Evolutionary conservation across 106 monocot genomes (phyloP).

Genomic region (Ottelia alismoides): DNA sequence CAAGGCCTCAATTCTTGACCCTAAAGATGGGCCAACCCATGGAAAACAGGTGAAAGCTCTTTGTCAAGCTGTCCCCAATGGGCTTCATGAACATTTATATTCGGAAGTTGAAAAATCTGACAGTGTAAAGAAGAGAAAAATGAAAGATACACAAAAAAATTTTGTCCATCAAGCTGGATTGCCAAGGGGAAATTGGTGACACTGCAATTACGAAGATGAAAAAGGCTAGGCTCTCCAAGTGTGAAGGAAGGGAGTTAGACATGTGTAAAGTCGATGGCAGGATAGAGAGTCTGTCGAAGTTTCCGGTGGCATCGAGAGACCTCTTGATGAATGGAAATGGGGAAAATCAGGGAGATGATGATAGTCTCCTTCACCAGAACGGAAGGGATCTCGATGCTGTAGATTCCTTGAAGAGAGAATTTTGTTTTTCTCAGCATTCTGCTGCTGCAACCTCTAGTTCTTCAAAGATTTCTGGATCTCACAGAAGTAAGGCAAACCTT

Average conservation of each 20-base stretch:
- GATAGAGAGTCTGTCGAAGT: not conserved
- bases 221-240: conserved; percentile 28
- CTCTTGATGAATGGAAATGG: conserved; percentile 7
- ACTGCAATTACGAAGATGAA: conserved; percentile 28
- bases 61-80: conserved; percentile 12
- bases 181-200: conserved; percentile 23
- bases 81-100: conserved; percentile 20
- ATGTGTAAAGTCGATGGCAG: conserved; percentile 11
- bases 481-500: conserved; percentile 40
- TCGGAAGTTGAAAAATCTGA: conserved; percentile 17
- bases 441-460: conserved; percentile 65
- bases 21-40: conserved; percentile 5
- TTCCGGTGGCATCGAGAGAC: not conserved
- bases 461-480: conserved; percentile 66
- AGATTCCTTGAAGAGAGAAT: conserved; percentile 21
- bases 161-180: conserved; percentile 11
- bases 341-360: conserved; percentile 5
- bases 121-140: conserved; percentile 38
- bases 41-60: conserved; percentile 20
- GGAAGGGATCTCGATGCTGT: conserved; percentile 9
- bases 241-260: conserved; percentile 23
- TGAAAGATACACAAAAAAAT: conserved; percentile 35
- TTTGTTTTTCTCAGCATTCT: conserved; percentile 22
- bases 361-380: conserved; percentile 11
- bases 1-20: conserved; percentile 24